A percentile compares a stretch with the other conserved stretches of the same genome.
phyloP scores from a whole-genome alignment of 768 basidiomycete genomes.

The Gelatoporia subvermispora region DNA sequence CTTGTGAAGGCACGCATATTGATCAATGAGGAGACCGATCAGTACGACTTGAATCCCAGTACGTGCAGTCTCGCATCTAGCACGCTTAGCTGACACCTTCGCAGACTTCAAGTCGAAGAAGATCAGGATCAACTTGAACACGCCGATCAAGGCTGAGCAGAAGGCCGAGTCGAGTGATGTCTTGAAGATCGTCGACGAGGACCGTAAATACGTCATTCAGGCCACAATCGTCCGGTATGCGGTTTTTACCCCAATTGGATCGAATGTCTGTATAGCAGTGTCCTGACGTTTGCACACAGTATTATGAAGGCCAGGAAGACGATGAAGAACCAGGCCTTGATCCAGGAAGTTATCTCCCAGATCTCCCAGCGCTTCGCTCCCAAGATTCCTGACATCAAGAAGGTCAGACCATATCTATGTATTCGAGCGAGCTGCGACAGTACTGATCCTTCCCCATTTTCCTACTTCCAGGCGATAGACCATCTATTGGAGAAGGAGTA shows the following conservation, averaged over 20 bases:
- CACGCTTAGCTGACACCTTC: background rate
- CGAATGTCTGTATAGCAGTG: background rate
- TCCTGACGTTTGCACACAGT: constrained; percentile 31
- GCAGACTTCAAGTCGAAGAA: constrained; percentile 90
- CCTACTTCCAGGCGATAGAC: constrained; percentile 69
- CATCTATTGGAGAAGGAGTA: constrained; percentile 95
- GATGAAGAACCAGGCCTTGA: constrained; percentile 89
- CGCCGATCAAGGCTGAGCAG: constrained; percentile 90
- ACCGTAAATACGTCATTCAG: constrained; percentile 94
- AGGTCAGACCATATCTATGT: constrained; percentile 44
- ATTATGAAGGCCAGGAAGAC: constrained; percentile 96
- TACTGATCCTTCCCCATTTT: background rate
- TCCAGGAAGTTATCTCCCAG: constrained; percentile 87
- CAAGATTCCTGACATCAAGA: constrained; percentile 95
- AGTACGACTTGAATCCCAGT: constrained; percentile 90
- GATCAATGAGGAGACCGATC: constrained; percentile 81
- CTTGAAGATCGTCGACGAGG: constrained; percentile 92
- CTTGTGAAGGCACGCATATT: constrained; percentile 83
- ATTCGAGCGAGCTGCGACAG: background rate
- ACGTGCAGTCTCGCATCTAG: constrained; percentile 12
- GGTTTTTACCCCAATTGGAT: no score
- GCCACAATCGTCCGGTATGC: constrained; percentile 83
- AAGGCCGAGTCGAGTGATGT: constrained; percentile 89
- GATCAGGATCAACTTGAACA: constrained; percentile 86
- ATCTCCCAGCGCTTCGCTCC: constrained; percentile 86